Percentiles rank a stretch among this genome's conserved stretches.
Conservation (phyloP, 139 green algal genomes). For the Spirogloea muscicola region DNA sequence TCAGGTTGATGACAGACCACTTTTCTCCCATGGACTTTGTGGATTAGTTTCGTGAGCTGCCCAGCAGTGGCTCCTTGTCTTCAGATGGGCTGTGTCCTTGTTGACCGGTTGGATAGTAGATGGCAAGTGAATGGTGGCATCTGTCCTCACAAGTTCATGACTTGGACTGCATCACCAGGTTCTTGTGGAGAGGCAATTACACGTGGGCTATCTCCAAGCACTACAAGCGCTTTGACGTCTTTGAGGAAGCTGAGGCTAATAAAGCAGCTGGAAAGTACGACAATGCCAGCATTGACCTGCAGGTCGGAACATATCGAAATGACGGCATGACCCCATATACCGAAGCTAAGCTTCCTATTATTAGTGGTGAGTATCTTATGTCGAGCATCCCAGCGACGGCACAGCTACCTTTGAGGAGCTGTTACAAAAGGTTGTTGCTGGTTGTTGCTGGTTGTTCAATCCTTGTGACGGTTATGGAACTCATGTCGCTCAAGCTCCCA, state of each 20-base stretch:
- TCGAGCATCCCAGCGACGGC: too few species aligned
- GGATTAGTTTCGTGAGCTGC: background rate
- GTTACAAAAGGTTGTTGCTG: too few species aligned
- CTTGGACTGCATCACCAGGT: too few species aligned
- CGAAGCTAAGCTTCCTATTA: slow-evolving; percentile 35
- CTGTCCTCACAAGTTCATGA: too few species aligned
- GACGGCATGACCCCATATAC: slow-evolving; percentile 31
- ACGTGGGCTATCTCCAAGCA: slow-evolving; percentile 43
- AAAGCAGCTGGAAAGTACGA: slow-evolving; percentile 43
- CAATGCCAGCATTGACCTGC: slow-evolving; percentile 38
- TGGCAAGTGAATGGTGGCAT: too few species aligned
- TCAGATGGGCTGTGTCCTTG: too few species aligned
- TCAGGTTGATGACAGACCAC: too few species aligned
- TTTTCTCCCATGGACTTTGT: background rate
- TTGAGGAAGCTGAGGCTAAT: slow-evolving; percentile 32
- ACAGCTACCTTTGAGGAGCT: too few species aligned
- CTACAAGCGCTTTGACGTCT: slow-evolving; percentile 42
- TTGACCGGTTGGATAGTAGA: too few species aligned
- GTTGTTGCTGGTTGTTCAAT: too few species aligned
- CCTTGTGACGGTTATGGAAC: too few species aligned
- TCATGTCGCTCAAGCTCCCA: too few species aligned
- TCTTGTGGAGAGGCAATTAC: slow-evolving; percentile 11
- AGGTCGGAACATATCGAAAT: slow-evolving; percentile 25
- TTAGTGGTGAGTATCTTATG: slow-evolving; percentile 7
- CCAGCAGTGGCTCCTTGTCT: background rate